A percentile compares a stretch with the other conserved stretches of the same genome.
Evolutionary conservation across 768 basidiomycete species (phyloP).

Genomic region (Candolleomyces efflorescens): DNA sequence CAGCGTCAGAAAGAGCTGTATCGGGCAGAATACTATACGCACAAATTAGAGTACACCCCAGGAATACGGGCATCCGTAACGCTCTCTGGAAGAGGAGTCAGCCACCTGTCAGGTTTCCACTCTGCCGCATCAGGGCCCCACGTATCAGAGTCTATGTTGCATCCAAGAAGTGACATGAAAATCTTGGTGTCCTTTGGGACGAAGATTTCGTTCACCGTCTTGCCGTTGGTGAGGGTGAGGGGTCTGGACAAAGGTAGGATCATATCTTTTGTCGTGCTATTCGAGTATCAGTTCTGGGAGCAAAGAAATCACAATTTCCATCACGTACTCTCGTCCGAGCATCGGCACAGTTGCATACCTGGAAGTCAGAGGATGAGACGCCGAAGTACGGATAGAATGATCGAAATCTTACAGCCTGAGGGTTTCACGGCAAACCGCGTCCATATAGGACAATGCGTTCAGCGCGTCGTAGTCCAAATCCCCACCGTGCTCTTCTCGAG

Average conservation of each 20-base stretch:
- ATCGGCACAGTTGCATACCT: slow-evolving; percentile 23
- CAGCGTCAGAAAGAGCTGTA: not conserved
- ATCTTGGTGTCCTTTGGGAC: slow-evolving; percentile 34
- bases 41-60: slow-evolving; percentile 6
- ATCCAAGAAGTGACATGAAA: not conserved
- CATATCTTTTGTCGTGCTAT: slow-evolving; percentile 9
- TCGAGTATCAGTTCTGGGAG: not conserved
- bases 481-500: slow-evolving; percentile 17
- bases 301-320: not conserved
- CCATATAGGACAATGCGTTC: slow-evolving; percentile 31
- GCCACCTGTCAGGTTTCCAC: not conserved
- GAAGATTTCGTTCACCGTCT: slow-evolving; percentile 28
- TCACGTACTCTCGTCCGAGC: slow-evolving; percentile 15
- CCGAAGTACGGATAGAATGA: too few species aligned
- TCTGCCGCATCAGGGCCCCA: slow-evolving; percentile 1
- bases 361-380: not conserved
- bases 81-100: not conserved
- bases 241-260: slow-evolving; percentile 22
- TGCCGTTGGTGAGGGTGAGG: slow-evolving; percentile 28
- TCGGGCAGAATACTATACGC: not conserved
- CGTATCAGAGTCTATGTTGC: not conserved
- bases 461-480: slow-evolving; percentile 34
- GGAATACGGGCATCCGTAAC: slow-evolving; percentile 1
- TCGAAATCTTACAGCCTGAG: slow-evolving; percentile 27
- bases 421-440: slow-evolving; percentile 38